Conservation (phyloP, 768 basidiomycete species). For the Lanmaoa pseudosensibilis region DNA sequence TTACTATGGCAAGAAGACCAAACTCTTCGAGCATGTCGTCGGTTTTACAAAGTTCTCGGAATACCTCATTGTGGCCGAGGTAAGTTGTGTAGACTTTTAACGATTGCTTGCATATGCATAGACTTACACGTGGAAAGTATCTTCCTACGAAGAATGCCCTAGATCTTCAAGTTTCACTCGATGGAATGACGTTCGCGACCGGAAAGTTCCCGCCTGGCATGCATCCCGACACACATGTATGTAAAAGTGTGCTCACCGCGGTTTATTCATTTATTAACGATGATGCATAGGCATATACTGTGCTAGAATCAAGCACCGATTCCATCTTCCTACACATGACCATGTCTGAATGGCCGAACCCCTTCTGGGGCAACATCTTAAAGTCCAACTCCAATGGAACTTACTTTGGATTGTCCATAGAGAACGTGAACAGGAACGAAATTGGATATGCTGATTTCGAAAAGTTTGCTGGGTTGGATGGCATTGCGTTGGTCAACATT, state of each 20-base stretch:
- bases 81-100: conserved; percentile 35
- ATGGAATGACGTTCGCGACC: conserved; percentile 80
- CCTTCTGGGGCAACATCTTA: conserved; percentile 87
- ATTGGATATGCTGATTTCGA: conserved; percentile 94
- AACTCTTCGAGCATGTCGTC: conserved; percentile 83
- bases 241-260: conserved; percentile 27
- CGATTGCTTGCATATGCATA: conserved; percentile 13
- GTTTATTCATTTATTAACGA: not conserved
- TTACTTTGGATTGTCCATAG: conserved; percentile 85
- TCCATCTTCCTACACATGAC: conserved; percentile 96
- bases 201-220: conserved; percentile 90
- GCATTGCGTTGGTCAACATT: conserved; percentile 91
- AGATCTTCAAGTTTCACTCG: conserved; percentile 88
- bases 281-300: conserved; percentile 73
- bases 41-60: conserved; percentile 98
- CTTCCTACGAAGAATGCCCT: conserved; percentile 56
- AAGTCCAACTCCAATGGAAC: conserved; percentile 99
- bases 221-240: conserved; percentile 85
- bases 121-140: conserved; percentile 40
- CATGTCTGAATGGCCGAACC: conserved; percentile 71
- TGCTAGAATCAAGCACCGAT: conserved; percentile 91
- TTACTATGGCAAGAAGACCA: conserved; percentile 70
- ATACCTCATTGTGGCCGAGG: conserved; percentile 93
- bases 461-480: conserved; percentile 94
- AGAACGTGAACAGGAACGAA: conserved; percentile 88